Evolutionary conservation across 306 rosid species (phyloP), one percentile per base, ranked within the genome.

Genomic region (Comarum palustre): DNA sequence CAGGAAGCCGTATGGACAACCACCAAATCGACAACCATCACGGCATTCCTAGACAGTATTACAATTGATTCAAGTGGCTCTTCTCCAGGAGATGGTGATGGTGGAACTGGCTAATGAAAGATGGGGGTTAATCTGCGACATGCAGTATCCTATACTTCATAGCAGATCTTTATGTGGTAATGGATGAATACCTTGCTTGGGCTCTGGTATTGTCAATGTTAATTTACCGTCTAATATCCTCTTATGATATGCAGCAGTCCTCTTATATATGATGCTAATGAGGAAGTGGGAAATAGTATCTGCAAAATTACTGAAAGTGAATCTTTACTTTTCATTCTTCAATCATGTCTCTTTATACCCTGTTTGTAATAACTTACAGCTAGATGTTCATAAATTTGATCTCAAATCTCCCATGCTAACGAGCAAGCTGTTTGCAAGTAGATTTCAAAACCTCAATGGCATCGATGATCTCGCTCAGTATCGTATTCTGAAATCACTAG

Each of bases 1-100:
- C 80, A 1, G 75, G 36, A 61, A 76, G 69, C 55, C 77, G 69
- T 13, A 29, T 73, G 14, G 75, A 59, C 73, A 83, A 70, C 69
- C 89, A 81, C 75, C 83, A 79, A 57, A 75, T 52, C 15, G 11
- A 41, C 54, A 85, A 77, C 70, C 89, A 83, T 69, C 90, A 81
- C 69, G 75, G 42, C 77, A 79, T 76, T 72, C 78, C 86, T 22
- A 80, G 86, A 70, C 82, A 73, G 68, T 34, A 79, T 63, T 81
- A 73, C 86, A 79, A 81, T 34, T 34, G 59, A 59, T 3, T 51
- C 29, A 52, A 73, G 39, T 39, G 84, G 84, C 48, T 65, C 73
- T 80, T 66, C 83, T 16, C 76, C 39, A 76, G 89, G 72, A 77
- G 73, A 77, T 10, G 76, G 48, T 61, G 72, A 66, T 59, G 74